Conservation (phyloP, 768 basidiomycete species). For the Dentipellis fragilis region DNA sequence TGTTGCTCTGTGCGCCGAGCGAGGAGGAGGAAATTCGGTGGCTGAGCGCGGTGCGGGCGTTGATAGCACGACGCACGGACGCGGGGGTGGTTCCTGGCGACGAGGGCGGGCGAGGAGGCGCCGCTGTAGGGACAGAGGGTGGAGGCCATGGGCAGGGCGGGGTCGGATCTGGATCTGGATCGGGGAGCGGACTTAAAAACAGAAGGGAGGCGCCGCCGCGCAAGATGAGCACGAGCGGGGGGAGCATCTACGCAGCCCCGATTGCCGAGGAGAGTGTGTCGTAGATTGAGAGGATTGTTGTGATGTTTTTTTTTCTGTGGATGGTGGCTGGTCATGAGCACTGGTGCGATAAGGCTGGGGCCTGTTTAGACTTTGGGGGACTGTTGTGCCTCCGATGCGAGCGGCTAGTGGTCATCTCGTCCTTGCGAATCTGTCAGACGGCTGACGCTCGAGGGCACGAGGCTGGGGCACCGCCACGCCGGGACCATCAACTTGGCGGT, state of each 20-base stretch:
- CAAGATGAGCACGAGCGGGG: conserved; percentile 23
- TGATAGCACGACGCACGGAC: conserved; percentile 62
- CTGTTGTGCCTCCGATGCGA: conserved; percentile 15
- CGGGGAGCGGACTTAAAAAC: conserved; percentile 15
- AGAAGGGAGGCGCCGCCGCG: conserved; percentile 21
- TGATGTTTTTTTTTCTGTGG: background rate
- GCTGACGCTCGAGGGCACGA: conserved; percentile 8
- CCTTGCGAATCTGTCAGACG: conserved; percentile 8
- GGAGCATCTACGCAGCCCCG: conserved; percentile 14
- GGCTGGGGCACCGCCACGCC: background rate
- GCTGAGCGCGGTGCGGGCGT: conserved; percentile 88
- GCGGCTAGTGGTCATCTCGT: conserved; percentile 13
- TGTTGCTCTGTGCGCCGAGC: conserved; percentile 84
- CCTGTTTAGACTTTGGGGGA: conserved; percentile 9
- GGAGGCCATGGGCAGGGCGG: conserved; percentile 11
- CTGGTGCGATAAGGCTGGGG: conserved; percentile 1
- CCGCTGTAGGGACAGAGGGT: conserved; percentile 8
- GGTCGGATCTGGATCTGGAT: conserved; percentile 14
- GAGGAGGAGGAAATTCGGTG: conserved; percentile 99
- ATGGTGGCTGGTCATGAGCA: conserved; percentile 1
- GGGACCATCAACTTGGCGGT: background rate
- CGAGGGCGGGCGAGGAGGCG: conserved; percentile 9
- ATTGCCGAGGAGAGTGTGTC: conserved; percentile 14
- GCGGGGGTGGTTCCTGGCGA: conserved; percentile 24
- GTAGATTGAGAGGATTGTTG: background rate